Conservation (phyloP, 225 moss, liverwort and hornwort genomes). For the Takakia lepidozioides region DNA sequence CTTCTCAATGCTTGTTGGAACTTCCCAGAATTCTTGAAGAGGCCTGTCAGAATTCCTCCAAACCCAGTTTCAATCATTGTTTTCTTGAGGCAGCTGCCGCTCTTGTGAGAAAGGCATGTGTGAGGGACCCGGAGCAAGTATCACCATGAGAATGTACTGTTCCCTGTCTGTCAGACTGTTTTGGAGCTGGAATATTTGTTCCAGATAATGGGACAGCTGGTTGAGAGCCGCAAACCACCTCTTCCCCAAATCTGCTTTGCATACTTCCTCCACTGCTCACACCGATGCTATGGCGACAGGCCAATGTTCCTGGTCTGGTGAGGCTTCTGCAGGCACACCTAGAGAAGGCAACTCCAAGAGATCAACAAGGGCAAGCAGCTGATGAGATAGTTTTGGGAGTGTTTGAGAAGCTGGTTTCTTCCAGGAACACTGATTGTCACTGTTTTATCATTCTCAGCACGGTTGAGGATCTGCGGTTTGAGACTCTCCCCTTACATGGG, state of each 20-base stretch:
- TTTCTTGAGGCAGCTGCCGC: slow-evolving; percentile 97
- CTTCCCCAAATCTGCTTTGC: slow-evolving; percentile 56
- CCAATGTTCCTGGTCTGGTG: slow-evolving; percentile 94
- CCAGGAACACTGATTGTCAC: slow-evolving; percentile 84
- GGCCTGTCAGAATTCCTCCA: slow-evolving; percentile 90
- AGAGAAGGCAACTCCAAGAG: slow-evolving; percentile 83
- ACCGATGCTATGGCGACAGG: slow-evolving; percentile 71
- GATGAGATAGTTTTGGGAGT: slow-evolving; percentile 72
- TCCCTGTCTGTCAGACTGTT: slow-evolving; percentile 72
- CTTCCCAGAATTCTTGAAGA: slow-evolving; percentile 66
- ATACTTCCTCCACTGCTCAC: slow-evolving; percentile 62
- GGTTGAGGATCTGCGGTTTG: slow-evolving; percentile 78
- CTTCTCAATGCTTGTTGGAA: slow-evolving; percentile 65
- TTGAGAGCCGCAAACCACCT: slow-evolving; percentile 73
- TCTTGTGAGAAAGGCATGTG: slow-evolving; percentile 70
- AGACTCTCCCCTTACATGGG: slow-evolving; percentile 66
- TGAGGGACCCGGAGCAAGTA: slow-evolving; percentile 60
- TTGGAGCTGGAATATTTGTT: slow-evolving; percentile 80
- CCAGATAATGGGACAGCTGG: slow-evolving; percentile 85
- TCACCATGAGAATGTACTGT: slow-evolving; percentile 53
- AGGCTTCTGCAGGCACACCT: slow-evolving; percentile 92
- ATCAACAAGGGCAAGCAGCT: slow-evolving; percentile 69
- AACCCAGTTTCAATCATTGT: slow-evolving; percentile 98
- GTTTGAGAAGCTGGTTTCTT: slow-evolving; percentile 77
- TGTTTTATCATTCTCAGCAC: slow-evolving; percentile 92